Evolutionary conservation across 176 grass and related monocot species (phyloP), one percentile per base, ranked within the genome.

Genomic region (Canna indica): DNA sequence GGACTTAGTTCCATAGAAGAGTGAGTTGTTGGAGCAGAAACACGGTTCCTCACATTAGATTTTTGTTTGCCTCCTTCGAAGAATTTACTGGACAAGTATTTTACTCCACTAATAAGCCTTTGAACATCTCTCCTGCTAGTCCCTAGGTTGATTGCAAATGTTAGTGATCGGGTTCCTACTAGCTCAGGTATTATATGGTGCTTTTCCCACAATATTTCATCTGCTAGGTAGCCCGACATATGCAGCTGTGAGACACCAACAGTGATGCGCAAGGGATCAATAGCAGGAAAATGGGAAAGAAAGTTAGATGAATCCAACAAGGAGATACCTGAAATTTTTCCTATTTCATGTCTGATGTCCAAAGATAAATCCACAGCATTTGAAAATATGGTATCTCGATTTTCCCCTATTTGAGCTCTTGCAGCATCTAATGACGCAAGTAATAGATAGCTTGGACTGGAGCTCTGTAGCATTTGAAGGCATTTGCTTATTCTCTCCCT

Each of bases 381-480:
- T 52, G 82, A 71, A 79, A 96, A 96, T 74, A 67, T 81, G 3
- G 53, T 30, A 46, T 74, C 60, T 39, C 24, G 2, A 1, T 91
- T 83, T 33, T 81, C 60, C 7, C 79, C 78, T 71, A 96, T 54
- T 33, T 89, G 92, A 85, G 84, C 83, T 76, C 92, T 91, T 62
- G 86, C 68, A 70, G 88, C 83, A 90, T 96, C 92, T 73, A 96
- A 83, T 57, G 92, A 96, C 6, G 88, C 81, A 71, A 96, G 74
- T 63, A 96, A 64, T 18, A 96, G 81, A 79, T 96, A 96, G 68
- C 86, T 96, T 6, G 92, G 92, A 38, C 92, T 96, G 3, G 92
- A 87, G 71, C 92, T 96, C 69, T 96, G 92, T 14, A 96, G 79
- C 57, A 83, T 20, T 67, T 90, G 85, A 65, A 96, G 81, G 71